Conservation (phyloP, 345 rosid species). For the Diplotaxis tenuifolia region DNA sequence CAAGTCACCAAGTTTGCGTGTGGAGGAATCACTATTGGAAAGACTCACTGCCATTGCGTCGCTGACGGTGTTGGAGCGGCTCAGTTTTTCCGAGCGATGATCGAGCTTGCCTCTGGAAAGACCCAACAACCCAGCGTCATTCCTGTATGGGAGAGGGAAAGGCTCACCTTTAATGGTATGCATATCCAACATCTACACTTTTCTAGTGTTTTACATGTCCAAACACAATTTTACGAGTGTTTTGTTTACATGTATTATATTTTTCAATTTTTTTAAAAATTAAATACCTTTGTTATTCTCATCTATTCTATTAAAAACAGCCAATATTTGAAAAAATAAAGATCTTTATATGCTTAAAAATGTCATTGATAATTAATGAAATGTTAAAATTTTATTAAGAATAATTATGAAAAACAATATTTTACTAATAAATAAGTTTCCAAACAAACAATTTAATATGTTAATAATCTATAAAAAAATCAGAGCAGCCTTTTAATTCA, state of each 20-base stretch:
- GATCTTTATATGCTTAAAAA: background rate
- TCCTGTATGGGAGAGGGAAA: constrained; percentile 53
- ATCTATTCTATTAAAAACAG: no score
- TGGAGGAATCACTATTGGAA: constrained; percentile 54
- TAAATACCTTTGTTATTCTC: no score
- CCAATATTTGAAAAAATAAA: background rate
- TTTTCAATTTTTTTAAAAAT: no score
- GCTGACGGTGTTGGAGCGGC: constrained; percentile 50
- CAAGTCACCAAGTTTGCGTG: constrained; percentile 50
- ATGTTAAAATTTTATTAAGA: no score
- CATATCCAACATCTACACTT: background rate
- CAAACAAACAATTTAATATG: no score
- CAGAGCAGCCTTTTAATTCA: no score
- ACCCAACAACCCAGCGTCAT: constrained; percentile 39
- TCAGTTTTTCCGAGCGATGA: constrained; percentile 39
- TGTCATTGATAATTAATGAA: no score
- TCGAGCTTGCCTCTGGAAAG: constrained; percentile 41
- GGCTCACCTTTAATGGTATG: constrained; percentile 21
- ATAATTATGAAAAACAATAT: no score
- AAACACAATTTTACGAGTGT: background rate
- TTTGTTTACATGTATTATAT: no score
- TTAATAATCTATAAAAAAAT: no score
- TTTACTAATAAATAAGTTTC: no score
- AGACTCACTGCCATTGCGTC: constrained; percentile 45
- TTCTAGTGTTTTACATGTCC: background rate